Percentiles rank a stretch among this genome's conserved stretches.
Evolutionary conservation across 352 stramenopile genomes (phyloP).

Genomic region (Pythium brachiatum): DNA sequence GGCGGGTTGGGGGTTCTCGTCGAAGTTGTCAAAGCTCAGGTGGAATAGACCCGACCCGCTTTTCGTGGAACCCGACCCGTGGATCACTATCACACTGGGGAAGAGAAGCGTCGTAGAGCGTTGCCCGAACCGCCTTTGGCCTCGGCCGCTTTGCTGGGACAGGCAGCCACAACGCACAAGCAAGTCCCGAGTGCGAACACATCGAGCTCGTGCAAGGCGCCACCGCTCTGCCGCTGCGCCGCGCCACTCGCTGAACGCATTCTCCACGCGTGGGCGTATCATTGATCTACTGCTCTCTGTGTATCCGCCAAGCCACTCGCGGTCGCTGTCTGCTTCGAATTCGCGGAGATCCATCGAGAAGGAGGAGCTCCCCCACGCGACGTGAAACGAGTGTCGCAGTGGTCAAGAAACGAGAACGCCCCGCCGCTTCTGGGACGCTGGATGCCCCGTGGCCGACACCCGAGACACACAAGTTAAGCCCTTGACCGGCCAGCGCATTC

Average conservation of each 20-base stretch:
- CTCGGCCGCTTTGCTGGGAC: conserved; percentile 18
- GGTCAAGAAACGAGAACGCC: background rate
- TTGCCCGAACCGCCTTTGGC: conserved; percentile 19
- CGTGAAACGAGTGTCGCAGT: conserved; percentile 2
- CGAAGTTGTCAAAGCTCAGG: no score
- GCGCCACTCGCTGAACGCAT: background rate
- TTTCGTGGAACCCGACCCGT: background rate
- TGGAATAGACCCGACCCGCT: background rate
- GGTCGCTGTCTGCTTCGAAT: background rate
- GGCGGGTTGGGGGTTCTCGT: background rate
- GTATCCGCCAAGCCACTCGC: background rate
- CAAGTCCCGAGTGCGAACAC: no score
- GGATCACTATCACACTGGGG: background rate
- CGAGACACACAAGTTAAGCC: background rate
- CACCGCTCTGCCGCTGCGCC: background rate
- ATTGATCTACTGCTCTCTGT: no score
- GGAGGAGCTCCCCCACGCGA: no score
- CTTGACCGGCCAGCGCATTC: background rate
- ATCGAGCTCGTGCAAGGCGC: no score
- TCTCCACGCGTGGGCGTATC: no score
- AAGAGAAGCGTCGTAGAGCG: conserved; percentile 26
- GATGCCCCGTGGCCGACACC: background rate
- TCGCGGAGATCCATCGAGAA: no score
- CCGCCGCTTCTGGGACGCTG: background rate
- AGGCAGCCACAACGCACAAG: background rate